phyloP scores from a whole-genome alignment of 192 early-diverging fungal genomes.

The Podila epicladia region DNA sequence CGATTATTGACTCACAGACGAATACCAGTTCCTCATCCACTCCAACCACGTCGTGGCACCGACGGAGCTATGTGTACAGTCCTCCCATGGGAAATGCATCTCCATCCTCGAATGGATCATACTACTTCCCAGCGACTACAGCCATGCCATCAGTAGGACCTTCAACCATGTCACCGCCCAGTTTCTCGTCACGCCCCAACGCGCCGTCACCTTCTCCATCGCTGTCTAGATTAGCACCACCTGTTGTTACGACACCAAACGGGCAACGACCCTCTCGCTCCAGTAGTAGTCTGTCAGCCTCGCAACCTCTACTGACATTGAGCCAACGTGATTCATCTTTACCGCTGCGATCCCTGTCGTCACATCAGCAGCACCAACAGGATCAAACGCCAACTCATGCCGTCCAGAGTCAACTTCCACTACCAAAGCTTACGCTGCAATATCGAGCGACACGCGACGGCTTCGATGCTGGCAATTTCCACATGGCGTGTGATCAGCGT shows the following conservation, averaged over 20 bases:
- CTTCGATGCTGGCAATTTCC: conserved; percentile 40
- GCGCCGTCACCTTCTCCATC: not conserved
- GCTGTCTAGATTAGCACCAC: not conserved
- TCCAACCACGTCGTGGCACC: not conserved
- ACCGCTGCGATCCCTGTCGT: not conserved
- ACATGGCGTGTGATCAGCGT: conserved; percentile 43
- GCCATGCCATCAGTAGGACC: not conserved
- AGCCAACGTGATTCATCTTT: not conserved
- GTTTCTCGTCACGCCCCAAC: not conserved
- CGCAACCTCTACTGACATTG: not conserved
- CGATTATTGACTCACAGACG: not conserved
- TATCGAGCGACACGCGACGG: conserved; percentile 41
- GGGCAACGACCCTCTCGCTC: not conserved
- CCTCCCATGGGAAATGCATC: not conserved
- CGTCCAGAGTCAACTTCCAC: not conserved
- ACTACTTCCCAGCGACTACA: not conserved
- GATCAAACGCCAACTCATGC: not conserved
- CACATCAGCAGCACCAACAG: conserved; percentile 1
- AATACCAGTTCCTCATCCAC: not conserved
- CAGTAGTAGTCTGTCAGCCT: not conserved
- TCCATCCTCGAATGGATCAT: not conserved
- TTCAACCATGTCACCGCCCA: not conserved
- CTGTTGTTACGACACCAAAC: not conserved
- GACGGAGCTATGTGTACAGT: not conserved
- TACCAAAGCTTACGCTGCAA: conserved; percentile 18